phyloP scores from a whole-genome alignment of 2,329 filamentous ascomycete genomes.

The Fusarium nodosum region DNA sequence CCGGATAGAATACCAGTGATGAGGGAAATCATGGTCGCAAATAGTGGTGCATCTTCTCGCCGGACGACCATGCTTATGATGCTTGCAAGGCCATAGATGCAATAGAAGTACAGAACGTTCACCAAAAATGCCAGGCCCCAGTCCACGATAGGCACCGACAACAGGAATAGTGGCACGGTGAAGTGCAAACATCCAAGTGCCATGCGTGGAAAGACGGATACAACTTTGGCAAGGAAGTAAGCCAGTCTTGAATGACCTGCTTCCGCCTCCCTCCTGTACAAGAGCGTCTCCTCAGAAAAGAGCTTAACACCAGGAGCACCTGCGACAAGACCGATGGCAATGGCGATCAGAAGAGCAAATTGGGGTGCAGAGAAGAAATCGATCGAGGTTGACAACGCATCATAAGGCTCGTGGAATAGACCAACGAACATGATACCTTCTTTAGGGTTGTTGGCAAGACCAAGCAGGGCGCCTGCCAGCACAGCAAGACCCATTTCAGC shows the following conservation, averaged over 20 bases:
- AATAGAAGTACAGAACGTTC: slow-evolving; percentile 70
- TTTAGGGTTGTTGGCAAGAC: slow-evolving; percentile 64
- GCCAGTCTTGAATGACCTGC: slow-evolving; percentile 68
- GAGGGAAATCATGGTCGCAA: slow-evolving; percentile 67
- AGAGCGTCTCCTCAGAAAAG: slow-evolving; percentile 60
- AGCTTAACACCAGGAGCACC: slow-evolving; percentile 66
- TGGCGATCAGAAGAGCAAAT: slow-evolving; percentile 65
- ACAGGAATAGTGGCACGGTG: slow-evolving; percentile 63
- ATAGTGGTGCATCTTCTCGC: slow-evolving; percentile 68
- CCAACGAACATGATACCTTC: slow-evolving; percentile 68
- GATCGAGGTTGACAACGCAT: slow-evolving; percentile 64
- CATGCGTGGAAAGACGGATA: slow-evolving; percentile 66
- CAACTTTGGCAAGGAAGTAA: slow-evolving; percentile 69
- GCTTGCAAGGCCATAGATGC: slow-evolving; percentile 68
- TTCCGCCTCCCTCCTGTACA: slow-evolving; percentile 68
- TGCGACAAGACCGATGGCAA: slow-evolving; percentile 69
- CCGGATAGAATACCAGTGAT: slow-evolving; percentile 68
- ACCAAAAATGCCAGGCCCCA: slow-evolving; percentile 63
- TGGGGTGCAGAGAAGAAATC: slow-evolving; percentile 66
- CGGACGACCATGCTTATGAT: slow-evolving; percentile 66
- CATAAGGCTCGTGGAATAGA: slow-evolving; percentile 64
- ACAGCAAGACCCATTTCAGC: slow-evolving; percentile 68
- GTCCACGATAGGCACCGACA: slow-evolving; percentile 64
- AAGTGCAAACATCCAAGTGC: slow-evolving; percentile 67
- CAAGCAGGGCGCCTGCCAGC: slow-evolving; percentile 67